Conservation (phyloP, 306 rosid species). For the Comarum palustre region DNA sequence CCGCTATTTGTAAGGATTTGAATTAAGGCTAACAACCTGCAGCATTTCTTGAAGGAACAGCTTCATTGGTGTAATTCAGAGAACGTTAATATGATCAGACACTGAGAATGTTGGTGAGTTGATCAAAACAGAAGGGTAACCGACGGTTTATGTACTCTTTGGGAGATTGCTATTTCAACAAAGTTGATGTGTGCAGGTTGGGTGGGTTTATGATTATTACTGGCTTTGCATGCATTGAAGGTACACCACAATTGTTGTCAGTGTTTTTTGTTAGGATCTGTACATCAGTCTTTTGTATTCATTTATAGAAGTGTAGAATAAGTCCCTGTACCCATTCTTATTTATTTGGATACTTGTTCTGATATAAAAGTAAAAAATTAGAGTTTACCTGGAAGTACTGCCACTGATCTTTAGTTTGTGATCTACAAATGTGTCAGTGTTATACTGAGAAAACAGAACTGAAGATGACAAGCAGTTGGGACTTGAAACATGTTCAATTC, state of each 20-base stretch:
- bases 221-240: slow-evolving; percentile 4
- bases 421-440: neutral
- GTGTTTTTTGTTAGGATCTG: neutral
- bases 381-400: neutral
- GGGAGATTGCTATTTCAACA: neutral
- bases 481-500: neutral
- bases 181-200: slow-evolving; percentile 1
- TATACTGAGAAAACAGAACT: neutral
- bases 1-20: slow-evolving; percentile 19
- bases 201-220: neutral
- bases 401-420: neutral
- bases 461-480: neutral
- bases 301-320: neutral
- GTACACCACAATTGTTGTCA: slow-evolving; percentile 10
- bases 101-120: slow-evolving; percentile 17
- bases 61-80: slow-evolving; percentile 13
- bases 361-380: neutral
- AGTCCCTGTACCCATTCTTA: neutral
- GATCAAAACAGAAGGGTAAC: slow-evolving; percentile 22
- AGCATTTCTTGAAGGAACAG: slow-evolving; percentile 20
- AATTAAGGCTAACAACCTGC: slow-evolving; percentile 24
- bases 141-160: neutral
- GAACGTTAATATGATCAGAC: slow-evolving; percentile 11
- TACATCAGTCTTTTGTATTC: neutral
- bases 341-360: neutral